Conservation (phyloP, 1,284 basidiomycete species). For the Ganoderma lingzhi region DNA sequence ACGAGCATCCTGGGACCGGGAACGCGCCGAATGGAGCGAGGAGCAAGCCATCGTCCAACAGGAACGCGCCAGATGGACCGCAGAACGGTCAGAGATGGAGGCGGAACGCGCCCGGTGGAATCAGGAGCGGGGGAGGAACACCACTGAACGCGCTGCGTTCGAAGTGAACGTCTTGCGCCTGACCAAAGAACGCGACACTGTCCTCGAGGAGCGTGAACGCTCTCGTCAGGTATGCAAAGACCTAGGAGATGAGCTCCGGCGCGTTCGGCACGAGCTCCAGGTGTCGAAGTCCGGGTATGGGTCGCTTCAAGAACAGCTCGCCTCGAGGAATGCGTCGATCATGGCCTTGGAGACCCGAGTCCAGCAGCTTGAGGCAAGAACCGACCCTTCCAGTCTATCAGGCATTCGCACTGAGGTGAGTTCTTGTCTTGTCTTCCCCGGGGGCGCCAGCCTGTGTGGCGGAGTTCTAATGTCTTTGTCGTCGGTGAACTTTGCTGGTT, state of each 20-base stretch:
- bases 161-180: constrained; percentile 1
- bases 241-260: not conserved
- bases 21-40: not conserved
- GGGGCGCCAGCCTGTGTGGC: constrained; percentile 1
- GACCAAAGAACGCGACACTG: not conserved
- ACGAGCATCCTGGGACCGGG: not conserved
- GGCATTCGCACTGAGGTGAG: constrained; percentile 14
- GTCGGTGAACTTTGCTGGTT: not conserved
- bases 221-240: not conserved
- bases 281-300: not conserved
- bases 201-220: not conserved
- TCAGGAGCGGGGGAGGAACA: constrained; percentile 4
- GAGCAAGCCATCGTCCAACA: constrained; percentile 7
- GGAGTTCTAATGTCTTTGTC: not conserved
- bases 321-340: constrained; percentile 6
- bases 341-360: constrained; percentile 15
- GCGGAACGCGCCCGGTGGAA: constrained; percentile 2
- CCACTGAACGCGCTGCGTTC: not conserved
- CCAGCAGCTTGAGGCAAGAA: constrained; percentile 5
- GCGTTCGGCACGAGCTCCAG: constrained; percentile 4
- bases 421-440: not conserved
- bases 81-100: constrained; percentile 7
- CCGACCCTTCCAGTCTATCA: not conserved
- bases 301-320: constrained; percentile 9
- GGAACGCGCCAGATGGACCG: not conserved